These are phyloP conservation scores for Xylariaceae sp. DNA, from an alignment of 2,329 filamentous ascomycete species.

Conservation along the genomic window DNA sequence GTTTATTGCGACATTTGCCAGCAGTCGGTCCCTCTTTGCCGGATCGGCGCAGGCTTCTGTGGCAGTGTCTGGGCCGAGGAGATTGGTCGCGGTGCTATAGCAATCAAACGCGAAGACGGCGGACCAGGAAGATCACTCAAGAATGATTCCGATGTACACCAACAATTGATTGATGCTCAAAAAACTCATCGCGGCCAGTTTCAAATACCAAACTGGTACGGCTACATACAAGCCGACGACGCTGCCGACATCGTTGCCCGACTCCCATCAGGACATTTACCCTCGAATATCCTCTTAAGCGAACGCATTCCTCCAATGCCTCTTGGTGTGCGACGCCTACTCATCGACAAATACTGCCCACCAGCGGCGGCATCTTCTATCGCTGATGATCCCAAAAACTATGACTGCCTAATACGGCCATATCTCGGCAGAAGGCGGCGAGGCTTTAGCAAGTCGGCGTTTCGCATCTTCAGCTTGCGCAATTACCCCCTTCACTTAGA, in stretches of 20 bases:
- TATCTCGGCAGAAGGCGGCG: conserved; percentile 42
- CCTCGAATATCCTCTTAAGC: conserved; percentile 28
- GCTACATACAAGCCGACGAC: conserved; percentile 1
- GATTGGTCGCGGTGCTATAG: conserved; percentile 1
- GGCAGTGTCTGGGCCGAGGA: conserved; percentile 9
- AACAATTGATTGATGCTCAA: neutral
- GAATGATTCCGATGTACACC: conserved; percentile 16
- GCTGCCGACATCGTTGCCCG: conserved; percentile 9
- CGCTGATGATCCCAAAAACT: conserved; percentile 28
- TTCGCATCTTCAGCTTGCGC: conserved; percentile 36
- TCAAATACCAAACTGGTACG: conserved; percentile 15
- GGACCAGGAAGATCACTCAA: conserved; percentile 10
- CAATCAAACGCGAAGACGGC: conserved; percentile 18
- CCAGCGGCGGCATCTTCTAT: neutral
- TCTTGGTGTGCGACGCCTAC: conserved; percentile 6
- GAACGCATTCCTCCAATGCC: conserved; percentile 27
- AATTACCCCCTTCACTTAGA: conserved; percentile 49
- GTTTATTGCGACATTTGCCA: neutral
- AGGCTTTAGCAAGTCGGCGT: neutral
- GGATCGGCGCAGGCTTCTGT: conserved; percentile 9
- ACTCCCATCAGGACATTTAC: conserved; percentile 16
- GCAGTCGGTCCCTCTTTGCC: neutral
- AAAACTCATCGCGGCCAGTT: neutral
- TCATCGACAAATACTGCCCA: conserved; percentile 20
- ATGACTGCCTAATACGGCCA: conserved; percentile 46